Conservation (phyloP, 1,284 basidiomycete species). For the Lignosus rhinocerotis region DNA sequence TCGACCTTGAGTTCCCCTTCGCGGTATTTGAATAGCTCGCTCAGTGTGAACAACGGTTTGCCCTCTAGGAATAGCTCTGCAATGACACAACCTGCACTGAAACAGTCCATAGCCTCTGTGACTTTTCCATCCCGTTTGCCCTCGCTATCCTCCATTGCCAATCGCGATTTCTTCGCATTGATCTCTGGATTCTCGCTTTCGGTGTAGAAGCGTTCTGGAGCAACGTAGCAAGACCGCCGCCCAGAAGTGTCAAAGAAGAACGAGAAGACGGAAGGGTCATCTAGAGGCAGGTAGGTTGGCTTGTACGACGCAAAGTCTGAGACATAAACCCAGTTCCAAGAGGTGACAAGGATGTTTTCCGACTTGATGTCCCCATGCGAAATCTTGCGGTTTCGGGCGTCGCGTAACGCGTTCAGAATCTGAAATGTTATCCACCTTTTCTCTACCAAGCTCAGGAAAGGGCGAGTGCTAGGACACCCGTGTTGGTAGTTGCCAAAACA, state of each 20-base stretch:
- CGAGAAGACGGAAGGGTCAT: slow-evolving; percentile 97
- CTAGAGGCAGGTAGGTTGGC: slow-evolving; percentile 91
- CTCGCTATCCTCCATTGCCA: slow-evolving; percentile 45
- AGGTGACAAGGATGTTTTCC: slow-evolving; percentile 95
- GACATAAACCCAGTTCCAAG: slow-evolving; percentile 94
- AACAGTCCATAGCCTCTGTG: slow-evolving; percentile 97
- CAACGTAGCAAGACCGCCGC: slow-evolving; percentile 92
- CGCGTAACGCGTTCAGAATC: slow-evolving; percentile 82
- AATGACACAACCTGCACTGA: slow-evolving; percentile 93
- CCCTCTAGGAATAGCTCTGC: slow-evolving; percentile 97
- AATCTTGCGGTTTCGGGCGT: slow-evolving; percentile 80
- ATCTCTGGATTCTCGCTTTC: slow-evolving; percentile 70
- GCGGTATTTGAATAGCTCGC: slow-evolving; percentile 94
- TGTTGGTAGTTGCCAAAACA: background rate
- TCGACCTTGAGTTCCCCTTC: slow-evolving; percentile 85
- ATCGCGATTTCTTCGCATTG: slow-evolving; percentile 57
- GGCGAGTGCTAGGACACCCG: slow-evolving; percentile 75
- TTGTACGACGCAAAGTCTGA: slow-evolving; percentile 99
- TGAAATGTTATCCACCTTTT: slow-evolving; percentile 99
- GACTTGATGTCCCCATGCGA: slow-evolving; percentile 98
- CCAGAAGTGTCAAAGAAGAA: slow-evolving; percentile 98
- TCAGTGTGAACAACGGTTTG: slow-evolving; percentile 89
- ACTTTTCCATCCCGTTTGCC: slow-evolving; percentile 74
- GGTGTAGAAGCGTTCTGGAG: slow-evolving; percentile 94
- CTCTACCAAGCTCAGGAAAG: slow-evolving; percentile 89